Percentiles rank a stretch among this genome's conserved stretches.
These are phyloP conservation scores for Marasmius sp. DNA, from an alignment of 1,284 basidiomycete species.

Conservation along the genomic window DNA sequence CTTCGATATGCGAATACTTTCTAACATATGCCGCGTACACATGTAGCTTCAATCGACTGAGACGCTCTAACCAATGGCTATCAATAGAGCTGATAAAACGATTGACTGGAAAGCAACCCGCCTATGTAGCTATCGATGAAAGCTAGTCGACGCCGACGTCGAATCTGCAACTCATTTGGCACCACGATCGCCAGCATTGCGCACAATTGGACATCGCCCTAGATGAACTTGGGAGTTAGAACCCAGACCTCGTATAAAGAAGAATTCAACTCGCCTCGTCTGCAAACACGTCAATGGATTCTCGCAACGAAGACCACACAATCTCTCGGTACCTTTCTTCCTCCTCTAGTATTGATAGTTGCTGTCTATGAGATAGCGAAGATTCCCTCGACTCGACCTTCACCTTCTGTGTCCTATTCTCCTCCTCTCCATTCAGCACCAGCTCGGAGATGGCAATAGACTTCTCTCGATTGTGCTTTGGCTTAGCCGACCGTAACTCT, in stretches of 20 bases:
- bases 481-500: constrained; percentile 17
- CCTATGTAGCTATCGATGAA: constrained; percentile 75
- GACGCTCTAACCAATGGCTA: constrained; percentile 44
- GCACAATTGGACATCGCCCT: constrained; percentile 80
- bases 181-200: constrained; percentile 65
- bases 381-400: neutral
- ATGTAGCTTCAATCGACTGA: constrained; percentile 60
- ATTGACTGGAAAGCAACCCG: constrained; percentile 27
- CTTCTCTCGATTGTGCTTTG: constrained; percentile 20
- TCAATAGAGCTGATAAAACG: neutral
- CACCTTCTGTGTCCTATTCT: neutral
- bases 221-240: neutral
- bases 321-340: constrained; percentile 52
- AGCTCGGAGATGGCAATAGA: constrained; percentile 27
- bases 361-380: constrained; percentile 4
- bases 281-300: constrained; percentile 59
- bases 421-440: constrained; percentile 3
- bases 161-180: constrained; percentile 51
- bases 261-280: constrained; percentile 47
- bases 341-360: constrained; percentile 44
- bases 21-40: constrained; percentile 69
- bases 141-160: constrained; percentile 39
- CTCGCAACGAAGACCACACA: constrained; percentile 56
- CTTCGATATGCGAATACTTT: constrained; percentile 54
- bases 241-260: neutral